Base-by-base conservation (phyloP, 345 rosid species). In the Eucalyptus erythrocorys region DNA sequence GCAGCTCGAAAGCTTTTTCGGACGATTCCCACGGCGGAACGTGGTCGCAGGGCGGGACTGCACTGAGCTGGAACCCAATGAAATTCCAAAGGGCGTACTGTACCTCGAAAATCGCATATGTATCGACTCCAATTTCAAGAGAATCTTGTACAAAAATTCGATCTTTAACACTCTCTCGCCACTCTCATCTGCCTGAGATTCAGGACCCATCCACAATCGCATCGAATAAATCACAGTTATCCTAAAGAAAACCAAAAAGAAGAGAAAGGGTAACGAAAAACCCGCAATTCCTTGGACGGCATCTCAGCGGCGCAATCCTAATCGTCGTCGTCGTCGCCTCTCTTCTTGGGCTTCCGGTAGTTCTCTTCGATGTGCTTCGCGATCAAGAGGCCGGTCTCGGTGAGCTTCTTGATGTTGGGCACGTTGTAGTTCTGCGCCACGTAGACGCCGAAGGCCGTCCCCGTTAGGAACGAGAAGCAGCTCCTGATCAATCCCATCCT, bases 371-470 rank as follows among this genome's bases (percentile, higher is more conserved):
- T 87, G 92, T 92, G 97, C 84, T 94, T 93, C 90, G 93, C 93
- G 51, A 93, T 90, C 88, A 93, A 26, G 55, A 92, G 51, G 30
- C 92, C 94, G 13, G 95, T 93, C 88, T 53, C 81, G 3, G 94
- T 86, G 42, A 95, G 91, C 94, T 91, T 94, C 93, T 86, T 92
- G 34, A 95, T 71, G 89, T 93, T 92, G 2, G 97, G 98, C 22
- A 95, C 95, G 91, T 90, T 88, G 95, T 94, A 94, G 93, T 95
- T 96, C 88, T 96, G 96, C 37, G 96, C 97, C 3, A 93, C 34
- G 91, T 93, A 95, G 82, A 94, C 89, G 7, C 97, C 97, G 57
- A 92, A 91, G 53, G 89, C 89, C 24, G 97, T 90, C 40, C 96
- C 96, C 19, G 81, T 16, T 82, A 92, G 87, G 92, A 95, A 92